phyloP scores from a whole-genome alignment of 2,329 filamentous ascomycete species.

The Periconia macrospinosa region DNA sequence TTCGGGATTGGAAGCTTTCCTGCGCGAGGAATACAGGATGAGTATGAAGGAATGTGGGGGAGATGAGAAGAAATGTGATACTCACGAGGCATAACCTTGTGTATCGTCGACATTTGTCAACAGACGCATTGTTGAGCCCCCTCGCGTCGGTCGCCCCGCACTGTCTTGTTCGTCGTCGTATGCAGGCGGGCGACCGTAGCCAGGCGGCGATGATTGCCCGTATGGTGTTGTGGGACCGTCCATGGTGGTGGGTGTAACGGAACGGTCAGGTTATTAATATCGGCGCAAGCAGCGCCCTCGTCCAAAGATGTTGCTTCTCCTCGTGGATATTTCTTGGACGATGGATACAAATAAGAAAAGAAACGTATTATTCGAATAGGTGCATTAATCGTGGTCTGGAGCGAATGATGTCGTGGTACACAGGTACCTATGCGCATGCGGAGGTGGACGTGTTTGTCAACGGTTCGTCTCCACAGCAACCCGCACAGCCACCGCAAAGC shows the following conservation, averaged over 20 bases:
- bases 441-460: not conserved
- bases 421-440: not conserved
- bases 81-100: conserved; percentile 47
- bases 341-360: not conserved
- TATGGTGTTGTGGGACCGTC: conserved; percentile 37
- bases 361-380: not conserved
- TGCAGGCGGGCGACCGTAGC: conserved; percentile 47
- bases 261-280: not conserved
- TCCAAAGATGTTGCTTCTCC: not conserved
- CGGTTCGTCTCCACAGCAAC: not conserved
- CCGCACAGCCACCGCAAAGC: not conserved
- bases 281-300: not conserved
- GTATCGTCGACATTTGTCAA: conserved; percentile 51
- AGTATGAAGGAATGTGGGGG: conserved; percentile 21
- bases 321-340: not conserved
- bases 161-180: conserved; percentile 48
- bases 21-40: conserved; percentile 22
- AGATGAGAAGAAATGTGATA: conserved; percentile 30
- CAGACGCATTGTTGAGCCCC: conserved; percentile 53
- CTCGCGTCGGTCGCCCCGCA: conserved; percentile 36
- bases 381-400: not conserved
- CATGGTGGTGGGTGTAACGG: conserved; percentile 18
- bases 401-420: not conserved
- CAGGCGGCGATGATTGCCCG: conserved; percentile 19
- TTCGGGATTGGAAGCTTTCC: conserved; percentile 32